phyloP scores from a whole-genome alignment of 805 yeast species.

The Torulaspora microellipsoides region DNA sequence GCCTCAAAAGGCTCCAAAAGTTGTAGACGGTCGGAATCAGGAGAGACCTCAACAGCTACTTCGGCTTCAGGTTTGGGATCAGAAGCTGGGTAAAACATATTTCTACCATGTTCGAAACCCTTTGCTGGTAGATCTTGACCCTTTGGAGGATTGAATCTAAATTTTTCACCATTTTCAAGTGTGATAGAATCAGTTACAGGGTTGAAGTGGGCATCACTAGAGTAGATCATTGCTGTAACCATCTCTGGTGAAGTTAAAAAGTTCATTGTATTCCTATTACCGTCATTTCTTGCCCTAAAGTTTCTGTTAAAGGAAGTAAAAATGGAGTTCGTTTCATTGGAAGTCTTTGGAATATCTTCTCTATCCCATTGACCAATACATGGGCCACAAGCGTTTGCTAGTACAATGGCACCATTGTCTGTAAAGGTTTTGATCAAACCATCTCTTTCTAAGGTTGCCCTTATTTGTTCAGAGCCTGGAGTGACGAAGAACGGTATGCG shows the following conservation, averaged over 20 bases:
- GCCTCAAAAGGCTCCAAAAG: constrained; percentile 81
- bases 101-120: constrained; percentile 75
- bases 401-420: constrained; percentile 83
- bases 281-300: constrained; percentile 96
- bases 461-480: constrained; percentile 97
- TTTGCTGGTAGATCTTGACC: constrained; percentile 80
- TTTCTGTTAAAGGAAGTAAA: constrained; percentile 97
- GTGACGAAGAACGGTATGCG: constrained; percentile 90
- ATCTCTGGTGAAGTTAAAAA: constrained; percentile 98
- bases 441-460: constrained; percentile 96
- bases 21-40: constrained; percentile 88
- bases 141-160: constrained; percentile 71
- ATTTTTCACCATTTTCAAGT: constrained; percentile 62
- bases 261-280: constrained; percentile 96
- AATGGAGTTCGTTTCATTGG: constrained; percentile 74
- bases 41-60: constrained; percentile 65
- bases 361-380: constrained; percentile 99
- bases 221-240: constrained; percentile 93
- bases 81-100: constrained; percentile 65
- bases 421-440: constrained; percentile 79
- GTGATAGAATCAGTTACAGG: constrained; percentile 83
- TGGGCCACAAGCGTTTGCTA: constrained; percentile 99
- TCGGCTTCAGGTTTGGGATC: constrained; percentile 62
- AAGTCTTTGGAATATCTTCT: constrained; percentile 61
- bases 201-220: constrained; percentile 89